Percentiles rank a stretch among this genome's conserved stretches.
phyloP scores from a whole-genome alignment of 306 rosid genomes.

The Boehmeria nivea region DNA sequence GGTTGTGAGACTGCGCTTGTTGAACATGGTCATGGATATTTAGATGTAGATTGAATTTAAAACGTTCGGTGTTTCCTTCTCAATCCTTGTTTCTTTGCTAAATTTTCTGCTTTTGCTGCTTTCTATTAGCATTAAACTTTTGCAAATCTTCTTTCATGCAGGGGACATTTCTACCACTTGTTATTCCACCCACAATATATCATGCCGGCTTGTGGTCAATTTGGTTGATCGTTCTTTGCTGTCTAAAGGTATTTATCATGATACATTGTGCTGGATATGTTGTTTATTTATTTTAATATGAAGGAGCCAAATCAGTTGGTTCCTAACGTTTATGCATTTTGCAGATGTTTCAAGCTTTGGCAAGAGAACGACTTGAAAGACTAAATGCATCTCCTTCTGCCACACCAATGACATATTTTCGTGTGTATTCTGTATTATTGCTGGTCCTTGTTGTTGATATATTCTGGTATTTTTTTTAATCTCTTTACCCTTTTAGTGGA shows the following conservation, averaged over 20 bases:
- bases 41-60: not conserved
- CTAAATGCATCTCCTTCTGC: slow-evolving; percentile 97
- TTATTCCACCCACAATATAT: slow-evolving; percentile 80
- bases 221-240: slow-evolving; percentile 87
- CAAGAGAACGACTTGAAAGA: slow-evolving; percentile 90
- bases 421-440: slow-evolving; percentile 82
- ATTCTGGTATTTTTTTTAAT: slow-evolving; percentile 53
- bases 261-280: slow-evolving; percentile 1
- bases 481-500: not conserved
- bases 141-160: slow-evolving; percentile 27
- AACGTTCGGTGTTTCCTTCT: not conserved
- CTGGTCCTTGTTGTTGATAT: slow-evolving; percentile 68
- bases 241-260: slow-evolving; percentile 63
- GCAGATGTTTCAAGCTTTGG: slow-evolving; percentile 98
- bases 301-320: not conserved
- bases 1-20: not conserved
- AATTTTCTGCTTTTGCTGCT: not conserved
- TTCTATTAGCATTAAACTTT: not conserved
- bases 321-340: slow-evolving; percentile 26
- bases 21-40: not conserved
- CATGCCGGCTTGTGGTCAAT: slow-evolving; percentile 82
- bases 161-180: slow-evolving; percentile 88
- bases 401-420: slow-evolving; percentile 79
- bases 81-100: not conserved
- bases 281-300: slow-evolving; percentile 3